Conservation (phyloP, 805 yeast species). For the Yarrowia bubula region DNA sequence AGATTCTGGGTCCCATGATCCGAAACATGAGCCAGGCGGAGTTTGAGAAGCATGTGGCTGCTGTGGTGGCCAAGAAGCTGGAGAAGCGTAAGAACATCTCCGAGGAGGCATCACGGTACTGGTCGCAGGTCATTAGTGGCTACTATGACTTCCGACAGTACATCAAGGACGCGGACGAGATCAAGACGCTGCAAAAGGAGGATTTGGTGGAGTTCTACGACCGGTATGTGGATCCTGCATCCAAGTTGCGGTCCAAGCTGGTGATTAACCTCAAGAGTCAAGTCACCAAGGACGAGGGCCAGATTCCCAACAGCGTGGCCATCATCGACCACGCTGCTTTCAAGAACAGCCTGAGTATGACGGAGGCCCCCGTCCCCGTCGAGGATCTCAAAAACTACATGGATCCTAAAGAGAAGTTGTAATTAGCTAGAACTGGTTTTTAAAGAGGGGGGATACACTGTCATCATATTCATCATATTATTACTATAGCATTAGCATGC, state of each 20-base stretch:
- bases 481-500: conserved; percentile 3
- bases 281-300: conserved; percentile 27
- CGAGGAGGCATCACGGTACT: conserved; percentile 69
- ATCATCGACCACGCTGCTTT: conserved; percentile 52
- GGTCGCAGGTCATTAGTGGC: conserved; percentile 69
- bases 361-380: conserved; percentile 62
- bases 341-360: conserved; percentile 52
- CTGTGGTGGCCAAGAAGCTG: conserved; percentile 61
- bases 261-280: conserved; percentile 67
- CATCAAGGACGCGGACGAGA: conserved; percentile 54
- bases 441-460: background rate
- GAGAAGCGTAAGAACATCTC: conserved; percentile 73
- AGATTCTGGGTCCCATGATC: conserved; percentile 47
- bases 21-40: conserved; percentile 58
- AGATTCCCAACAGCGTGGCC: conserved; percentile 37
- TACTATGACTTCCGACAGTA: conserved; percentile 70
- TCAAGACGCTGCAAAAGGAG: conserved; percentile 52
- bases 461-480: conserved; percentile 6
- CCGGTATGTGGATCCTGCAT: conserved; percentile 43
- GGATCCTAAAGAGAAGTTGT: conserved; percentile 35
- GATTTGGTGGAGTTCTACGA: conserved; percentile 60
- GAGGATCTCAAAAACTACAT: conserved; percentile 33
- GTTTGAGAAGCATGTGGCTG: conserved; percentile 64
- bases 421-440: background rate
- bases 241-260: conserved; percentile 44